phyloP scores from a whole-genome alignment of 257 asterid species.

The Jasminum sambac region DNA sequence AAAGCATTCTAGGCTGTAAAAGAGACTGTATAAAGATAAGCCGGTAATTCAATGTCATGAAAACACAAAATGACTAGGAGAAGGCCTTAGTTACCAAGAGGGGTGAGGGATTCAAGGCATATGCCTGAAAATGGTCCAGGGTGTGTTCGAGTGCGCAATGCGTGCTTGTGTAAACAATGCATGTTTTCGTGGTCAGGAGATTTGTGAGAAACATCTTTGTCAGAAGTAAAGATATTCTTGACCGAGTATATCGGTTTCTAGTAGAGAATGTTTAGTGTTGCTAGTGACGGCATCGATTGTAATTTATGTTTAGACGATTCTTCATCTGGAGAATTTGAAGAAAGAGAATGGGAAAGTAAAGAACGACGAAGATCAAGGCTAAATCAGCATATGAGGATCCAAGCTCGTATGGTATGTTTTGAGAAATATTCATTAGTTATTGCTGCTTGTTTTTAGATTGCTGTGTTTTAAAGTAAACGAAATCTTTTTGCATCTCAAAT shows the following conservation, averaged over 20 bases:
- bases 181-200: neutral
- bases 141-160: too few relatives aligned
- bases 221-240: slow-evolving; percentile 5
- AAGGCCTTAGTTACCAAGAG: neutral
- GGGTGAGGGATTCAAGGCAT: neutral
- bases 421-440: neutral
- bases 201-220: neutral
- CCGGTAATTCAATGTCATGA: neutral
- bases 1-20: neutral
- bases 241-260: neutral
- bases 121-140: neutral
- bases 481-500: slow-evolving; percentile 1
- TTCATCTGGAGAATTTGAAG: slow-evolving; percentile 68
- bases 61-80: neutral
- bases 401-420: slow-evolving; percentile 73
- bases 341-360: slow-evolving; percentile 71
- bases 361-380: slow-evolving; percentile 82
- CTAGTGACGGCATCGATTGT: slow-evolving; percentile 5
- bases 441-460: slow-evolving; percentile 9
- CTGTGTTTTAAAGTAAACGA: slow-evolving; percentile 3
- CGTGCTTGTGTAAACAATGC: neutral
- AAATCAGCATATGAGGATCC: slow-evolving; percentile 57
- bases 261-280: neutral
- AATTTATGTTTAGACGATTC: slow-evolving; percentile 52
- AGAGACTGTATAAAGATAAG: neutral